phyloP scores from a whole-genome alignment of 176 grass and related monocot species.

The Rhynchospora tenuis region DNA sequence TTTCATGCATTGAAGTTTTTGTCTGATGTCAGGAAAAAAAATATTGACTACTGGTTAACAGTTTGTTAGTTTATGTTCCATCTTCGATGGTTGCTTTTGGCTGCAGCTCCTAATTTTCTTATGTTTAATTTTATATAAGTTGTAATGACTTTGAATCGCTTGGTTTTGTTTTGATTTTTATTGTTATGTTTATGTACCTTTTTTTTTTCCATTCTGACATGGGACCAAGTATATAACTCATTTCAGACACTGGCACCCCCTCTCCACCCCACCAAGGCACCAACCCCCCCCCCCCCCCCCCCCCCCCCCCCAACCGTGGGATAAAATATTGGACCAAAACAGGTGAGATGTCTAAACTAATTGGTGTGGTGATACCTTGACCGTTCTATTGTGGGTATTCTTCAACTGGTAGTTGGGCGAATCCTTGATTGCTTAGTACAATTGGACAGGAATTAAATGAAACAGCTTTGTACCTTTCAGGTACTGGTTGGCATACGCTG shows the following conservation, averaged over 20 bases:
- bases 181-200: neutral
- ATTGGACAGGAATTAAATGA: neutral
- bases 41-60: neutral
- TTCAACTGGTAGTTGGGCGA: neutral
- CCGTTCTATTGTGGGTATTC: neutral
- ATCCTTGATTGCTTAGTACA: neutral
- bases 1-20: neutral
- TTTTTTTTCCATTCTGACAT: neutral
- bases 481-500: neutral
- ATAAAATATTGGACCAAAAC: too few species aligned
- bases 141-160: neutral
- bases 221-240: too few species aligned
- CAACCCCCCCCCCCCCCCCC: too few species aligned
- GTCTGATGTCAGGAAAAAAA: neutral
- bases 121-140: neutral
- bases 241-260: too few species aligned
- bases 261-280: too few species aligned
- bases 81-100: neutral
- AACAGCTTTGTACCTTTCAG: neutral
- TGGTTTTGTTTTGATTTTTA: neutral
- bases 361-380: neutral
- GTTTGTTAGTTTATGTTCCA: neutral
- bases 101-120: neutral
- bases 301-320: too few species aligned
- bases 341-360: too few species aligned